phyloP scores from a whole-genome alignment of 345 rosid species.

The Populus deltoides region DNA sequence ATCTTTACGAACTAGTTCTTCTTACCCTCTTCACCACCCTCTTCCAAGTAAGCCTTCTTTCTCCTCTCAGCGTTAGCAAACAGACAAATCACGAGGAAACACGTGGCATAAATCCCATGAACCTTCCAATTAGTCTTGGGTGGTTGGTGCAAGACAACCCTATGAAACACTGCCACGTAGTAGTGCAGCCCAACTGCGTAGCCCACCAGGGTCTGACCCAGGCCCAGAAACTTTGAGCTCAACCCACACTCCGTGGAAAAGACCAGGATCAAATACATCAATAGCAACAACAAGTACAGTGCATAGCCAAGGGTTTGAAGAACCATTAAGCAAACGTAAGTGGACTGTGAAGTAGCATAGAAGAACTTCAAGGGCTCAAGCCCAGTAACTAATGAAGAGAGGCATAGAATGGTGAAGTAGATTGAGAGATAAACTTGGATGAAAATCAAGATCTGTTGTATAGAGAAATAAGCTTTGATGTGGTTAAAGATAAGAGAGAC shows the following conservation, averaged over 20 bases:
- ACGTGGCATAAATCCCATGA: constrained; percentile 87
- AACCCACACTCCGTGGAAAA: constrained; percentile 68
- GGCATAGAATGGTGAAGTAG: constrained; percentile 81
- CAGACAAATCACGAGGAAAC: constrained; percentile 71
- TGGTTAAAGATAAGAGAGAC: constrained; percentile 74
- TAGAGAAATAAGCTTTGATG: constrained; percentile 82
- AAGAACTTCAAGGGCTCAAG: constrained; percentile 83
- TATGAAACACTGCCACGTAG: constrained; percentile 87
- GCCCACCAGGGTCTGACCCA: constrained; percentile 71
- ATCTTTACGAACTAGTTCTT: constrained; percentile 41
- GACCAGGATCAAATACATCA: constrained; percentile 72
- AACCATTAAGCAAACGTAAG: constrained; percentile 69
- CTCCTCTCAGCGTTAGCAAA: constrained; percentile 66
- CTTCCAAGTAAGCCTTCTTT: constrained; percentile 87
- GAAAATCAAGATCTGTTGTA: constrained; percentile 75
- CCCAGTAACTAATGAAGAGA: constrained; percentile 68
- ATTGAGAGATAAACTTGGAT: constrained; percentile 89
- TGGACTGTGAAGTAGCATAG: constrained; percentile 69
- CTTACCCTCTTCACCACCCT: constrained; percentile 95
- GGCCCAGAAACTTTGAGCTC: constrained; percentile 58
- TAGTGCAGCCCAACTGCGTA: constrained; percentile 78
- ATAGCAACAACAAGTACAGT: constrained; percentile 64
- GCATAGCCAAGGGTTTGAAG: constrained; percentile 75
- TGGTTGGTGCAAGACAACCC: constrained; percentile 70
- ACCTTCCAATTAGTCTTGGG: constrained; percentile 92